phyloP scores from a whole-genome alignment of 2,329 filamentous ascomycete genomes.

The Penicillium paneum region DNA sequence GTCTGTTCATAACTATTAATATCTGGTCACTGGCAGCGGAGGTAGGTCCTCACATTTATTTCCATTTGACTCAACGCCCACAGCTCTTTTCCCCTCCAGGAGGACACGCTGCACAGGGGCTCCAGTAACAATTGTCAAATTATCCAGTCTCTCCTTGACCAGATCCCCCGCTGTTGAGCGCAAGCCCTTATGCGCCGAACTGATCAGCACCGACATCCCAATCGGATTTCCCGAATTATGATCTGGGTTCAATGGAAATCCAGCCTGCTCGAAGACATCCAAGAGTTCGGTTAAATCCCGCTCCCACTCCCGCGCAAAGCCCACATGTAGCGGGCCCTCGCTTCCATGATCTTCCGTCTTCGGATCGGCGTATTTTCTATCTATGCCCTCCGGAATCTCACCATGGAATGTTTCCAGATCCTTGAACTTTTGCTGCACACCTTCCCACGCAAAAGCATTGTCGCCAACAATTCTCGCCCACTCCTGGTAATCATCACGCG shows the following conservation, averaged over 20 bases:
- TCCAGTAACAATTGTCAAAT: slow-evolving; percentile 53
- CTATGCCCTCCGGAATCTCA: slow-evolving; percentile 3
- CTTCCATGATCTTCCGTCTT: slow-evolving; percentile 13
- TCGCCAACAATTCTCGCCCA: slow-evolving; percentile 22
- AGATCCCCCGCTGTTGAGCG: slow-evolving; percentile 54
- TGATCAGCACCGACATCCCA: slow-evolving; percentile 53
- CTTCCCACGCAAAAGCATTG: slow-evolving; percentile 14
- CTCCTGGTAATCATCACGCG: slow-evolving; percentile 22
- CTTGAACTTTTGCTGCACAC: slow-evolving; percentile 18
- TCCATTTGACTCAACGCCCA: slow-evolving; percentile 47
- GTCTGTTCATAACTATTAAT: slow-evolving; percentile 3
- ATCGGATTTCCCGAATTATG: slow-evolving; percentile 59
- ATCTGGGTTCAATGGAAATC: slow-evolving; percentile 52
- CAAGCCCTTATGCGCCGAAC: slow-evolving; percentile 49
- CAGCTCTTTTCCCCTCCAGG: slow-evolving; percentile 45
- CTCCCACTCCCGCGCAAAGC: slow-evolving; percentile 21
- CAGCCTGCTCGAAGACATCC: slow-evolving; percentile 49
- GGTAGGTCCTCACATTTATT: slow-evolving; percentile 35
- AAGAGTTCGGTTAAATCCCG: slow-evolving; percentile 15
- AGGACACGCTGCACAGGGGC: slow-evolving; percentile 50
- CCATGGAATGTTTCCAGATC: slow-evolving; percentile 17
- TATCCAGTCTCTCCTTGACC: slow-evolving; percentile 44
- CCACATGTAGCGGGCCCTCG: slow-evolving; percentile 15
- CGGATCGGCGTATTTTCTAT: slow-evolving; percentile 14
- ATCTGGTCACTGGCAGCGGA: background rate